Evolutionary conservation across 768 basidiomycete genomes (phyloP).

Genomic region (Podaxis sp.): DNA sequence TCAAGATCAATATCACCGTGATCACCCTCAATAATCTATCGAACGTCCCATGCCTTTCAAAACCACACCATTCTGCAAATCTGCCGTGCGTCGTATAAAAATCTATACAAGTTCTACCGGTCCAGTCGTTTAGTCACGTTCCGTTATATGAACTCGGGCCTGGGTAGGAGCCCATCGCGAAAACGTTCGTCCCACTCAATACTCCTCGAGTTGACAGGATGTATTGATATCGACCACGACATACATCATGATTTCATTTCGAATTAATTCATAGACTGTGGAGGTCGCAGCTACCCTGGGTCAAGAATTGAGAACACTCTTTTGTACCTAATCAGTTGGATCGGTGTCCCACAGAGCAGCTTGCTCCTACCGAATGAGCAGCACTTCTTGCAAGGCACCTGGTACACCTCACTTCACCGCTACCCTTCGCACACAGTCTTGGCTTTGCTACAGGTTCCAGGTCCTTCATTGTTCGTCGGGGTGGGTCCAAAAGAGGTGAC

Average conservation of each 20-base stretch:
- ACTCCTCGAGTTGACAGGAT: conserved; percentile 1
- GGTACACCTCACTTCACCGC: no score
- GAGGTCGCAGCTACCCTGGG: neutral
- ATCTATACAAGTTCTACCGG: neutral
- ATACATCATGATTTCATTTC: neutral
- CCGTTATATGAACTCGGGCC: neutral
- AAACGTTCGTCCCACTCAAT: neutral
- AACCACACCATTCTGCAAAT: neutral
- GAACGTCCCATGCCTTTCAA: neutral
- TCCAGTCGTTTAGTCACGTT: neutral
- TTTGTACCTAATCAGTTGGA: neutral
- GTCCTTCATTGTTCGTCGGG: neutral
- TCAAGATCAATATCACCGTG: neutral
- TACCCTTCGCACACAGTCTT: no score
- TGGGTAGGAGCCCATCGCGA: neutral
- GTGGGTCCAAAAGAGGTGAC: neutral
- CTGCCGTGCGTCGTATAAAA: neutral
- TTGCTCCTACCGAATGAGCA: neutral
- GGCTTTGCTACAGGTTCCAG: neutral
- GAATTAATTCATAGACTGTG: neutral
- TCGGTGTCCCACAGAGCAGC: neutral
- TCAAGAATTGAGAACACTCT: neutral
- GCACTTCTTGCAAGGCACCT: no score
- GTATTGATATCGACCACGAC: neutral
- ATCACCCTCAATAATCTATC: neutral